A percentile compares a stretch with the other conserved stretches of the same genome.
phyloP scores from a whole-genome alignment of 352 stramenopile genomes.

The Pythium biforme region DNA sequence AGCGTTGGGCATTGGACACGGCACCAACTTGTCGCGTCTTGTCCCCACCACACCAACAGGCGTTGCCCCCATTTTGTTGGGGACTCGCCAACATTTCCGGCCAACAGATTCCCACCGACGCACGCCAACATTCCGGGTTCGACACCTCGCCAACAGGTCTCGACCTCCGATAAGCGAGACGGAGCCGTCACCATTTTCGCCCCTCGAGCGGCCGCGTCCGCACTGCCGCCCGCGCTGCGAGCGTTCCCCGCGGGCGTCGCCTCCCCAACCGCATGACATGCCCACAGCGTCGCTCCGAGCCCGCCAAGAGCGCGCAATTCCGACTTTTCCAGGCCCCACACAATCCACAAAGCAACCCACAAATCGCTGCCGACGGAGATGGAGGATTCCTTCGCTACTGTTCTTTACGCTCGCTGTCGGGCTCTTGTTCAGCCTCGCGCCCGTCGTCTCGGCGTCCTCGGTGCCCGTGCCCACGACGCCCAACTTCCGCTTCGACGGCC shows the following conservation, averaged over 20 bases:
- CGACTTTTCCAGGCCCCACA: not conserved
- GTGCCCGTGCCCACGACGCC: slow-evolving; percentile 37
- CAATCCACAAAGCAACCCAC: not conserved
- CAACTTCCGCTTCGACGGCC: slow-evolving; percentile 50
- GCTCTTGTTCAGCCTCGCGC: not conserved
- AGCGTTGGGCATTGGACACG: not conserved
- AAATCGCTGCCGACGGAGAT: not conserved
- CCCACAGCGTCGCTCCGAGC: not conserved
- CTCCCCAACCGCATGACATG: slow-evolving; percentile 17
- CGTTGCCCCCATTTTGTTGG: too few species aligned
- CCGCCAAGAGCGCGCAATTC: not conserved
- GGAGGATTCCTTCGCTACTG: not conserved
- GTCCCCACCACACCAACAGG: not conserved
- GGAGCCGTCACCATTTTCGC: not conserved
- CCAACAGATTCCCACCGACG: not conserved
- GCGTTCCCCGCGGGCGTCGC: not conserved
- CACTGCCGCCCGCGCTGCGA: not conserved
- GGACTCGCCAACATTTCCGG: not conserved
- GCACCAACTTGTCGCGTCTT: not conserved
- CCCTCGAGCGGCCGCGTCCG: not conserved
- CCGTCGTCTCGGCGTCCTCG: not conserved
- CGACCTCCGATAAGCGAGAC: slow-evolving; percentile 2
- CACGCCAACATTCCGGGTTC: slow-evolving; percentile 1
- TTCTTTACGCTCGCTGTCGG: not conserved
- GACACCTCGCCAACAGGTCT: slow-evolving; percentile 7